Percentiles rank a stretch among this genome's conserved stretches.
Conservation (phyloP, 306 rosid species). For the Cicer arietinum region DNA sequence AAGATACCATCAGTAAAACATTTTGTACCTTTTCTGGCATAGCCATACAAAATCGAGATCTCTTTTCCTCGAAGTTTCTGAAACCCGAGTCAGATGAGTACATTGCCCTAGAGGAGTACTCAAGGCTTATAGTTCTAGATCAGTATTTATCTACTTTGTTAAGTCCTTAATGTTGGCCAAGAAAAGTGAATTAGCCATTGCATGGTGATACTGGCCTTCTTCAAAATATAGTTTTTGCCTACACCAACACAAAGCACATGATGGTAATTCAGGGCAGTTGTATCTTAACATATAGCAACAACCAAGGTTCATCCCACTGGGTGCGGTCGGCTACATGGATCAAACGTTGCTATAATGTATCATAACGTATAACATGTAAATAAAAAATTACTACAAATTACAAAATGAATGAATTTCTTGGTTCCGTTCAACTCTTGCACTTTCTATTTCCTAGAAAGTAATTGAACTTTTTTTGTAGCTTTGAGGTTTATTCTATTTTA, state of each 20-base stretch:
- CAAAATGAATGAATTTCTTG: background rate
- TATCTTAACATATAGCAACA: slow-evolving; percentile 18
- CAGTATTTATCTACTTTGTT: slow-evolving; percentile 6
- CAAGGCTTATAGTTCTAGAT: background rate
- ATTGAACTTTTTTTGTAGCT: slow-evolving; percentile 8
- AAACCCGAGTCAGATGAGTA: background rate
- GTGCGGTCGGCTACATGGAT: no score
- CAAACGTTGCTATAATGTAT: background rate
- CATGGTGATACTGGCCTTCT: background rate
- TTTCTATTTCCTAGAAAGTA: slow-evolving; percentile 1
- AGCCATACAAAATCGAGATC: background rate
- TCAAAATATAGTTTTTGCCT: slow-evolving; percentile 9
- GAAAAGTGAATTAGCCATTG: background rate
- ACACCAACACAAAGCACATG: background rate
- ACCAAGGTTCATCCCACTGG: no score
- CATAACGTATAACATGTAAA: slow-evolving; percentile 26
- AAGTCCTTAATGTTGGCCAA: slow-evolving; percentile 20
- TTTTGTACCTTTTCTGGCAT: background rate
- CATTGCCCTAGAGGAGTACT: slow-evolving; percentile 10
- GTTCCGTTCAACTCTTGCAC: slow-evolving; percentile 18
- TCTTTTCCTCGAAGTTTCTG: background rate
- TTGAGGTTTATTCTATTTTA: background rate
- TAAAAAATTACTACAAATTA: background rate
- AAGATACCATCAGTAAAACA: background rate
- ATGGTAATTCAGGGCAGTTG: background rate